These are phyloP conservation scores for Mikania micrantha DNA, from an alignment of 129 eudicot genomes.

Conservation along the genomic window DNA sequence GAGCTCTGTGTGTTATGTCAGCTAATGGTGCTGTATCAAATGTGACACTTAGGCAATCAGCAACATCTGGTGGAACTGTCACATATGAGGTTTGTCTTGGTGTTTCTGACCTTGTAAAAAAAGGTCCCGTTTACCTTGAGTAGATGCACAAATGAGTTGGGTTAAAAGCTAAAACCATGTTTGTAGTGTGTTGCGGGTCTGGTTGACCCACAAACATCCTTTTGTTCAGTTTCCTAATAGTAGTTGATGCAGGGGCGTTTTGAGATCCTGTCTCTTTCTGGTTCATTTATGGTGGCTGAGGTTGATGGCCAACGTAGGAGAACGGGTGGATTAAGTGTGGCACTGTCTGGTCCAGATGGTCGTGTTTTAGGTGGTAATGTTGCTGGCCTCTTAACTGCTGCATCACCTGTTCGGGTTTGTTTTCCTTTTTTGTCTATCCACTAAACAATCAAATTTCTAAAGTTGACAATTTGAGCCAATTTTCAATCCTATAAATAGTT, in stretches of 20 bases:
- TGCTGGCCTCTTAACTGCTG: slow-evolving; percentile 66
- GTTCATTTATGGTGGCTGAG: slow-evolving; percentile 44
- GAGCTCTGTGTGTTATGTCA: slow-evolving; percentile 50
- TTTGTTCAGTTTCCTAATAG: neutral
- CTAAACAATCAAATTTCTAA: neutral
- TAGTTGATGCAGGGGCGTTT: slow-evolving; percentile 47
- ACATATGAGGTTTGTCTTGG: slow-evolving; percentile 49
- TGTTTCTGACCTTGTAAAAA: neutral
- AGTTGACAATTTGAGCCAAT: neutral
- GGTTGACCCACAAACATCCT: neutral
- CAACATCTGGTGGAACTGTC: slow-evolving; percentile 50
- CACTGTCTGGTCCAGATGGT: slow-evolving; percentile 68
- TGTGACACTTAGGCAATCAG: slow-evolving; percentile 46
- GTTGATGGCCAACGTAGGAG: slow-evolving; percentile 37
- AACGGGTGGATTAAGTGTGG: slow-evolving; percentile 45
- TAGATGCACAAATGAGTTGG: neutral
- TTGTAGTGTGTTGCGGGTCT: neutral
- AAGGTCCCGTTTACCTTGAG: neutral
- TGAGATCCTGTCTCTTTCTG: slow-evolving; percentile 54
- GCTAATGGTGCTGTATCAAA: slow-evolving; percentile 52
- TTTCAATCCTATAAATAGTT: neutral
- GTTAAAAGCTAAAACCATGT: neutral
- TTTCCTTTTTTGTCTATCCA: neutral
- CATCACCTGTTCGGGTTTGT: slow-evolving; percentile 59
- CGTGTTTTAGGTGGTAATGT: slow-evolving; percentile 68